phyloP scores from a whole-genome alignment of 2,329 filamentous ascomycete species.

The Apiospora koreana region DNA sequence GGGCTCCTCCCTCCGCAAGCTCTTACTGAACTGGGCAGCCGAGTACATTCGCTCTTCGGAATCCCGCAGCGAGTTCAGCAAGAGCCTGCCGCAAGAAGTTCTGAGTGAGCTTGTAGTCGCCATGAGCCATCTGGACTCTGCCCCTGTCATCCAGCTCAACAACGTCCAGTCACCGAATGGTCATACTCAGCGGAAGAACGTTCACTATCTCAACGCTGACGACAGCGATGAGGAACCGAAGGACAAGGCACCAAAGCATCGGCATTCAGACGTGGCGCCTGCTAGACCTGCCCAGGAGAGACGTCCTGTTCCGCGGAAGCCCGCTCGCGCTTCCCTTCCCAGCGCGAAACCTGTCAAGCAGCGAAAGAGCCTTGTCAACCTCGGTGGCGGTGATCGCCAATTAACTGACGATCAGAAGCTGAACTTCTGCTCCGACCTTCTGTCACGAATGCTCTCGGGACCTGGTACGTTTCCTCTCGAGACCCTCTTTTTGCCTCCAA shows the following conservation, averaged over 20 bases:
- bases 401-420: constrained; percentile 48
- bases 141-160: constrained; percentile 35
- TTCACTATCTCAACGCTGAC: constrained; percentile 49
- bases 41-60: constrained; percentile 64
- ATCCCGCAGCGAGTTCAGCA: constrained; percentile 57
- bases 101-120: constrained; percentile 63
- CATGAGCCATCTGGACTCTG: constrained; percentile 57
- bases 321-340: constrained; percentile 32
- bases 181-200: constrained; percentile 42
- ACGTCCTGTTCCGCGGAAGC: constrained; percentile 21
- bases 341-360: constrained; percentile 28
- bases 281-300: constrained; percentile 21
- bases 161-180: constrained; percentile 20
- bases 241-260: constrained; percentile 37
- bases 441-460: constrained; percentile 62
- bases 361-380: constrained; percentile 31
- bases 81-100: constrained; percentile 62
- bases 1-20: constrained; percentile 58
- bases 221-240: constrained; percentile 40
- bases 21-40: constrained; percentile 62
- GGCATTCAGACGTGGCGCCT: constrained; percentile 37
- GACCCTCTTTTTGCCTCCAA: not conserved
- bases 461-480: constrained; percentile 44
- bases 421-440: constrained; percentile 58
- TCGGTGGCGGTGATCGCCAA: constrained; percentile 28